Base-by-base conservation (phyloP, 2,329 filamentous ascomycete genomes). In the Neurospora sp. region DNA sequence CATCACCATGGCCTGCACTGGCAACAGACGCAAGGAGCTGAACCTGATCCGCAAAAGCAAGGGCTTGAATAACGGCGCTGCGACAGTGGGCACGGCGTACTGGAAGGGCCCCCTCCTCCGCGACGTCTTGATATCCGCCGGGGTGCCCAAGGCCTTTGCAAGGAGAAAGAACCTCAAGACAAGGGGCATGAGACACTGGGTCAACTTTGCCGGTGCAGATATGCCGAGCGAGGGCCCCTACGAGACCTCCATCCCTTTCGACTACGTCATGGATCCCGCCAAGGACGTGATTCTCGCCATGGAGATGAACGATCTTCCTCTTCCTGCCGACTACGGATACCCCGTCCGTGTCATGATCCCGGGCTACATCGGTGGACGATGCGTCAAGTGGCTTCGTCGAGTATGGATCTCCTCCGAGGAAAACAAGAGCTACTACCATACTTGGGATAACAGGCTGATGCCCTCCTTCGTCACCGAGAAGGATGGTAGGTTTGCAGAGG, bases 381-480 rank as follows among this genome's bases (percentile, higher is more conserved):
- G 79, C 58, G 82, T 84, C 38, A 85, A 85, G 72, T 85, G 83
- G 83, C 73, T 85, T 4, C 76, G 78, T 42, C 78, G 78, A 43
- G 80, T 84, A 36, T 78, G 79, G 69, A 76, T 84, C 40, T 79
- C 78, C 9, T 79, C 81, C 36, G 78, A 81, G 43, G 82, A 85
- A 70, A 82, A 80, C 43, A 74, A 80, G n/a, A 79, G 78, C 2
- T 80, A 83, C 71, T 84, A 84, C 72, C 84, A 86, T 72, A 79
- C 84, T 42, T 85, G 81, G 77, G 84, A 86, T 70, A 86, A 86
- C 71, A 76, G 83, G 10, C 80, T 84, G 6, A 73, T 93, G 23
- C 84, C 83, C 4, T 76, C 77, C 11, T 86, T 85, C 71, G 78
- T 86, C 15, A 83, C 79, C 0, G 82, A 84, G 66, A 82, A 81